Conservation (phyloP, 495 filamentous ascomycete species). For the Neurospora terricola region DNA sequence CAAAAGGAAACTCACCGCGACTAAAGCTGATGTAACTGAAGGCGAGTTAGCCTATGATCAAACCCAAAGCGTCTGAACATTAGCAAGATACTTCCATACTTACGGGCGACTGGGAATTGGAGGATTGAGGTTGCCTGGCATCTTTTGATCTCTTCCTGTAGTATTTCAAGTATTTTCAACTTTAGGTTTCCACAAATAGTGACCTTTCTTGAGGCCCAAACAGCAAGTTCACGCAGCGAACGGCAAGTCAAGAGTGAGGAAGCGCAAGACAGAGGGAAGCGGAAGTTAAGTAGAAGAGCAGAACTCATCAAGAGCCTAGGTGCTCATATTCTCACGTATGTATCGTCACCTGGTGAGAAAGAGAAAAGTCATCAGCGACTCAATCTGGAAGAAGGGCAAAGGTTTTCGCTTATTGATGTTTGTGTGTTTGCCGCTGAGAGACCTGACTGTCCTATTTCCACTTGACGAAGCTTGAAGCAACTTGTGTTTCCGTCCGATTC, state of each 20-base stretch:
- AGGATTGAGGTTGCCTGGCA: background rate
- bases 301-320: background rate
- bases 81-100: background rate
- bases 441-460: background rate
- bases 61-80: background rate
- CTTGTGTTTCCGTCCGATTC: background rate
- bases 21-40: background rate
- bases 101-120: background rate
- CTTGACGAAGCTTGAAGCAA: background rate
- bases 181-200: background rate
- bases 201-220: background rate
- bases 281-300: background rate
- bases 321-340: background rate
- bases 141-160: background rate
- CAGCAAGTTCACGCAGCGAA: background rate
- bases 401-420: background rate
- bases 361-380: background rate
- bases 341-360: background rate
- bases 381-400: background rate
- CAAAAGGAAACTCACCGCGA: background rate
- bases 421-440: background rate
- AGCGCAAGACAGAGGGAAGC: background rate
- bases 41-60: background rate
- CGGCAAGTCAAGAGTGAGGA: background rate
- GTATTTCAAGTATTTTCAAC: background rate